Conservation (phyloP, 2,329 filamentous ascomycete species). For the Beauveria brongniartii region DNA sequence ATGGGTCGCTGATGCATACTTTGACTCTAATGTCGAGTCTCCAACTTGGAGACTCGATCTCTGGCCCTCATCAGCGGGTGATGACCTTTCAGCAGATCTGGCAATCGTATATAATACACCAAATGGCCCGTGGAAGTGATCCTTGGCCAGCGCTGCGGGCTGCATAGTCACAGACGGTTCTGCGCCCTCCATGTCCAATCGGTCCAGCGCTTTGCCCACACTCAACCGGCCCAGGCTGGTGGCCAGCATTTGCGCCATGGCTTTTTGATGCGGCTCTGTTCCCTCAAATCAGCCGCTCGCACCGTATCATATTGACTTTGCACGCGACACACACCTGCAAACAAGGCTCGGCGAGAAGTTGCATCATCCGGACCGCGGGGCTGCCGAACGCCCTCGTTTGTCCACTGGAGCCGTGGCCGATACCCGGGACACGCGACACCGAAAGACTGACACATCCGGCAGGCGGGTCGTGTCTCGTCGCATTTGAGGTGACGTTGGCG, state of each 20-base stretch:
- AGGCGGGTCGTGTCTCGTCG: slow-evolving; percentile 15
- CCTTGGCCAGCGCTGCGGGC: not conserved
- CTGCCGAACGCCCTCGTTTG: not conserved
- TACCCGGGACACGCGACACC: slow-evolving; percentile 15
- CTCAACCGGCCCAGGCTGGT: not conserved
- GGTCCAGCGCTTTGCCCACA: not conserved
- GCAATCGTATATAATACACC: not conserved
- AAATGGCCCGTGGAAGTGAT: not conserved
- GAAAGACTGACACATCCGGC: slow-evolving; percentile 10
- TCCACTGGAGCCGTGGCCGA: slow-evolving; percentile 13
- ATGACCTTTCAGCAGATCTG: not conserved
- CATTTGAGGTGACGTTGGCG: slow-evolving; percentile 12
- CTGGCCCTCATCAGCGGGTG: not conserved
- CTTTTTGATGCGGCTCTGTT: not conserved
- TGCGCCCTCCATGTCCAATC: not conserved
- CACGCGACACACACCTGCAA: not conserved
- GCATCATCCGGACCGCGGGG: not conserved
- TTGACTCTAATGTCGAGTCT: not conserved
- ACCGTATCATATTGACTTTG: not conserved
- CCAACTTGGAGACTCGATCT: not conserved
- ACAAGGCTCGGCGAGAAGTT: not conserved
- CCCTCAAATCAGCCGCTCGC: not conserved
- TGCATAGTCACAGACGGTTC: no score
- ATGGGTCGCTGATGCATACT: not conserved
- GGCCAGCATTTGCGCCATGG: not conserved